These are phyloP conservation scores for Lentinula edodes DNA, from an alignment of 768 basidiomycete genomes.

Conservation along the genomic window DNA sequence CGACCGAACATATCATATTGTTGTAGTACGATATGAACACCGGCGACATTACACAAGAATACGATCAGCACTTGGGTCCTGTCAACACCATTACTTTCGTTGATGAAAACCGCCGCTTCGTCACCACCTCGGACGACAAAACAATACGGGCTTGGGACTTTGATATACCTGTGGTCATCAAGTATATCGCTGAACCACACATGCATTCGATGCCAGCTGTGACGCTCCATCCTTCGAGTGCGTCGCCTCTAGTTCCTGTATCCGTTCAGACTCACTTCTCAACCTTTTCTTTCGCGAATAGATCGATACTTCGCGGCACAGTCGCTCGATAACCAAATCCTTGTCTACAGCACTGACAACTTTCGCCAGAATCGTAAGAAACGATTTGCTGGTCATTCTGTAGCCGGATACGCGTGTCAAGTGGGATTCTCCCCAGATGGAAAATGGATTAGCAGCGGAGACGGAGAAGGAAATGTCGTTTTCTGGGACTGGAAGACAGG, in stretches of 20 bases:
- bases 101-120: slow-evolving; percentile 94
- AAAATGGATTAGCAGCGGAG: slow-evolving; percentile 96
- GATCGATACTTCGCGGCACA: slow-evolving; percentile 98
- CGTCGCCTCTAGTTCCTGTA: slow-evolving; percentile 26
- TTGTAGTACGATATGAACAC: slow-evolving; percentile 91
- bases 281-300: slow-evolving; percentile 16
- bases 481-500: slow-evolving; percentile 99
- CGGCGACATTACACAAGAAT: slow-evolving; percentile 95
- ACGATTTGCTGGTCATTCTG: slow-evolving; percentile 93
- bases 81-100: slow-evolving; percentile 99
- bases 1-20: background rate
- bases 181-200: slow-evolving; percentile 97
- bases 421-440: slow-evolving; percentile 98
- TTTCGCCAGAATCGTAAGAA: slow-evolving; percentile 99
- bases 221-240: slow-evolving; percentile 91
- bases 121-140: slow-evolving; percentile 98
- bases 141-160: slow-evolving; percentile 99
- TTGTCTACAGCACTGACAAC: slow-evolving; percentile 95
- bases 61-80: slow-evolving; percentile 97
- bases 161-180: slow-evolving; percentile 99
- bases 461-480: slow-evolving; percentile 90
- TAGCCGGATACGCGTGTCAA: slow-evolving; percentile 96
- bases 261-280: slow-evolving; percentile 7
- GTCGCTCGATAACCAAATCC: slow-evolving; percentile 96
- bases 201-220: slow-evolving; percentile 99